phyloP scores from a whole-genome alignment of 805 yeast species.

The Nakazawaea ishiwadae region DNA sequence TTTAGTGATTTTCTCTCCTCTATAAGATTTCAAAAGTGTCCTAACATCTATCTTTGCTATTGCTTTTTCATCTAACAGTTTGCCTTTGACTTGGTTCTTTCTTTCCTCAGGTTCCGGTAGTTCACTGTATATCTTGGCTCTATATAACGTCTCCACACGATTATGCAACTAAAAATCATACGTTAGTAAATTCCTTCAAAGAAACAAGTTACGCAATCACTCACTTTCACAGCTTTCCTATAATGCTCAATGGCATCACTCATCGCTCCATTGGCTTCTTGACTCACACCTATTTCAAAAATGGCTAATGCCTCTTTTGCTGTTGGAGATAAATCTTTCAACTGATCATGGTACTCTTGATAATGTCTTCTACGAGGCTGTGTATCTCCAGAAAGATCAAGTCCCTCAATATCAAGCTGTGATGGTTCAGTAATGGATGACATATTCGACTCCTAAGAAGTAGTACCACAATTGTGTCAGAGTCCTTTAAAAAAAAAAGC shows the following conservation, averaged over 20 bases:
- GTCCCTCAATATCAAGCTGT: constrained; percentile 18
- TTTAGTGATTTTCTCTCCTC: constrained; percentile 21
- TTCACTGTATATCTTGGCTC: constrained; percentile 41
- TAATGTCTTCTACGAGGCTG: background rate
- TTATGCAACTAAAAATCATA: constrained; percentile 20
- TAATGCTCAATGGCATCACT: constrained; percentile 78
- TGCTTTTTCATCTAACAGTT: constrained; percentile 30
- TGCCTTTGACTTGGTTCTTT: constrained; percentile 14
- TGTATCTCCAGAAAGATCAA: background rate
- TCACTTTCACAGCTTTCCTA: constrained; percentile 61
- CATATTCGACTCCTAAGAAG: too few species aligned
- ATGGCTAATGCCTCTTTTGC: constrained; percentile 47
- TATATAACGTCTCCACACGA: constrained; percentile 64
- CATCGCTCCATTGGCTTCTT: constrained; percentile 70
- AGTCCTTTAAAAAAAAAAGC: too few species aligned
- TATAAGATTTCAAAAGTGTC: constrained; percentile 32
- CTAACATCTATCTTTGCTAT: constrained; percentile 39
- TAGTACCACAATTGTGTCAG: too few species aligned
- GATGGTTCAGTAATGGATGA: too few species aligned
- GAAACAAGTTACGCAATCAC: constrained; percentile 15
- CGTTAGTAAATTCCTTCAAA: too few species aligned
- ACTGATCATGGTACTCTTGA: constrained; percentile 8
- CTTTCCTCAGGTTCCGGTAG: constrained; percentile 18
- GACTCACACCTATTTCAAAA: constrained; percentile 67
- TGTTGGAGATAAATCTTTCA: constrained; percentile 15